Evolutionary conservation across 495 filamentous ascomycete genomes (phyloP).

Genomic region (Aspergillus kassunensis): DNA sequence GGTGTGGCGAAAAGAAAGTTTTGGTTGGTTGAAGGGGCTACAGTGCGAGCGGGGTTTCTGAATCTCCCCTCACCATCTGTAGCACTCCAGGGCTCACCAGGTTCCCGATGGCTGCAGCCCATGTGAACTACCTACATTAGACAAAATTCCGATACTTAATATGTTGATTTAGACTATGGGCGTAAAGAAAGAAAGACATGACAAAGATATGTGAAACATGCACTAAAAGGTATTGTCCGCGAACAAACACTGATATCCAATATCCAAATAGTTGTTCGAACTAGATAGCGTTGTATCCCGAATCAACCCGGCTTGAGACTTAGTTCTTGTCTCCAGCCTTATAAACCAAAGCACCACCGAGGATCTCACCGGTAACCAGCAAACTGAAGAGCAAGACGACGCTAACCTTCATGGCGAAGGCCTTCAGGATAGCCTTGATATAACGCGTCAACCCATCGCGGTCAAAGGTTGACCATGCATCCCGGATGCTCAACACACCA

Average conservation of each 20-base stretch:
- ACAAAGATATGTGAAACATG: no score
- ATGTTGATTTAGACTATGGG: no score
- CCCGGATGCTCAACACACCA: conserved; percentile 61
- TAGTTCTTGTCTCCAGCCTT: conserved; percentile 1
- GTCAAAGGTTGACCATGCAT: conserved; percentile 70
- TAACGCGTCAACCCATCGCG: conserved; percentile 61
- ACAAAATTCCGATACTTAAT: no score
- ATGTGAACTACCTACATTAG: no score
- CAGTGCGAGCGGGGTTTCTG: conserved; percentile 7
- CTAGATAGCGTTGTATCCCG: background rate
- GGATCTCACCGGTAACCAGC: conserved; percentile 33
- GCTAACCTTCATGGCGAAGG: conserved; percentile 48
- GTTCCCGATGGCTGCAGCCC: background rate
- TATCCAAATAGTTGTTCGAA: background rate
- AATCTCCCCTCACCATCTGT: background rate
- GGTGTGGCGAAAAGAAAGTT: conserved; percentile 2
- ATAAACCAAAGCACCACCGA: conserved; percentile 17
- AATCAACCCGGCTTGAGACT: no score
- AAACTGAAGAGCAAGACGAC: conserved; percentile 36
- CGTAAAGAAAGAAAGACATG: no score
- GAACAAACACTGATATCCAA: no score
- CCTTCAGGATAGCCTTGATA: conserved; percentile 65
- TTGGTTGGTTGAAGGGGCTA: conserved; percentile 4
- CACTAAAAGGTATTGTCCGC: no score
- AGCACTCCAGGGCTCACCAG: background rate